A percentile compares a stretch with the other conserved stretches of the same genome.
Conservation (phyloP, 768 basidiomycete genomes). For the Boletus sp. region DNA sequence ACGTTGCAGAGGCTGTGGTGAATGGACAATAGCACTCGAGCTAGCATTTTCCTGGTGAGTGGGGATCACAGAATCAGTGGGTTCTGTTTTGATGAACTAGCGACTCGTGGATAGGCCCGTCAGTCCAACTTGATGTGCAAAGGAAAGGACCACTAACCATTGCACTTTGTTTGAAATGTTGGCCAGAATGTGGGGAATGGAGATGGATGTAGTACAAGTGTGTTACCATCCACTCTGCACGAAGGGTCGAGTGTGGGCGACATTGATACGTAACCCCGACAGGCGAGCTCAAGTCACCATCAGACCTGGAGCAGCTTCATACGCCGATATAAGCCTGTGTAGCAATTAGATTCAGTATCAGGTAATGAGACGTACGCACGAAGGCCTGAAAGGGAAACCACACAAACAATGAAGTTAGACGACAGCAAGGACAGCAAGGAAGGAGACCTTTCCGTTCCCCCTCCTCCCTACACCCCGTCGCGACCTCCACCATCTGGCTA, state of each 20-base stretch:
- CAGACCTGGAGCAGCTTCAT: neutral
- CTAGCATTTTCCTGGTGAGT: neutral
- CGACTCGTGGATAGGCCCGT: neutral
- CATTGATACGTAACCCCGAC: conserved; percentile 3
- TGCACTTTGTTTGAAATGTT: neutral
- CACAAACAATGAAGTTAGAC: conserved; percentile 7
- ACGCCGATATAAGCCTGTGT: neutral
- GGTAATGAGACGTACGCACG: neutral
- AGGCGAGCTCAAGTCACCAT: neutral
- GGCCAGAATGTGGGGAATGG: neutral
- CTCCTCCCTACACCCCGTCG: conserved; percentile 19
- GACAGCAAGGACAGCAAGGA: conserved; percentile 9
- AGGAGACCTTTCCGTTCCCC: neutral
- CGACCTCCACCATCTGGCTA: conserved; percentile 59
- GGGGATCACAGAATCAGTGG: neutral
- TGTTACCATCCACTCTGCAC: neutral
- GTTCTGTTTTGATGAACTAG: conserved; percentile 12
- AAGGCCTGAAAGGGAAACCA: neutral
- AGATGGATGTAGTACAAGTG: neutral
- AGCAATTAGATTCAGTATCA: neutral
- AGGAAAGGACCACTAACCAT: conserved; percentile 1
- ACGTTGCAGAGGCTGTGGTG: neutral
- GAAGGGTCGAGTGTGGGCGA: neutral
- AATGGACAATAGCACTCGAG: neutral
- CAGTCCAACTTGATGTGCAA: neutral